Evolutionary conservation across 192 early-diverging fungal genomes (phyloP).

Genomic region (Haplosporangium gracile): DNA sequence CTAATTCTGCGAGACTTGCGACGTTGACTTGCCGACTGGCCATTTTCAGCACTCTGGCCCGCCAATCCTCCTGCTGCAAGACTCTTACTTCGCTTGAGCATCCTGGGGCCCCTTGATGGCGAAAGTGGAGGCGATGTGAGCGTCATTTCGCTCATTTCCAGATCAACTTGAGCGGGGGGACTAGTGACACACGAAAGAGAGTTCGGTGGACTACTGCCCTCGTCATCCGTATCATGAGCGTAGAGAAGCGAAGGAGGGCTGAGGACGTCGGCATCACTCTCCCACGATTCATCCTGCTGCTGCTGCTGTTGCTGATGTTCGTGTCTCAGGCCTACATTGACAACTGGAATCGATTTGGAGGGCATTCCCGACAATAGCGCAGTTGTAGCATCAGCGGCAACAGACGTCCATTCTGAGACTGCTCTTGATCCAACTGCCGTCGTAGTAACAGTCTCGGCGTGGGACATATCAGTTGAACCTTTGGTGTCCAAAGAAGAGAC

Average conservation of each 20-base stretch:
- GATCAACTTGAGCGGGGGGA: neutral
- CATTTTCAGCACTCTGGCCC: neutral
- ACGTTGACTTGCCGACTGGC: neutral
- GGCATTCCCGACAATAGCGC: neutral
- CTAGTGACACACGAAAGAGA: neutral
- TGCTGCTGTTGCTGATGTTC: neutral
- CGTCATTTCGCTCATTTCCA: neutral
- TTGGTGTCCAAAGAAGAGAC: neutral
- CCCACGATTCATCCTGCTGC: slow-evolving; percentile 8
- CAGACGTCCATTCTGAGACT: neutral
- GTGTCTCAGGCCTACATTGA: neutral
- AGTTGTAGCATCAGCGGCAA: neutral
- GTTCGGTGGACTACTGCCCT: neutral
- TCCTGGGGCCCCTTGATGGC: neutral
- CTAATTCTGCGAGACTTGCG: slow-evolving; percentile 7
- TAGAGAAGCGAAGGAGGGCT: slow-evolving; percentile 25
- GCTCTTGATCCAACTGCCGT: neutral
- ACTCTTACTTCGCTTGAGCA: slow-evolving; percentile 8
- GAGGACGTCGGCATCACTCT: slow-evolving; percentile 19
- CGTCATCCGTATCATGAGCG: slow-evolving; percentile 1
- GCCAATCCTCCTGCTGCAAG: neutral
- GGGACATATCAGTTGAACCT: neutral
- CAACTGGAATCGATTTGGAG: neutral
- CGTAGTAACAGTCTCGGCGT: neutral
- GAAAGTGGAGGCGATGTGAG: slow-evolving; percentile 16